Conservation (phyloP, 2,329 filamentous ascomycete genomes). For the Aspergillus costaricaensis region DNA sequence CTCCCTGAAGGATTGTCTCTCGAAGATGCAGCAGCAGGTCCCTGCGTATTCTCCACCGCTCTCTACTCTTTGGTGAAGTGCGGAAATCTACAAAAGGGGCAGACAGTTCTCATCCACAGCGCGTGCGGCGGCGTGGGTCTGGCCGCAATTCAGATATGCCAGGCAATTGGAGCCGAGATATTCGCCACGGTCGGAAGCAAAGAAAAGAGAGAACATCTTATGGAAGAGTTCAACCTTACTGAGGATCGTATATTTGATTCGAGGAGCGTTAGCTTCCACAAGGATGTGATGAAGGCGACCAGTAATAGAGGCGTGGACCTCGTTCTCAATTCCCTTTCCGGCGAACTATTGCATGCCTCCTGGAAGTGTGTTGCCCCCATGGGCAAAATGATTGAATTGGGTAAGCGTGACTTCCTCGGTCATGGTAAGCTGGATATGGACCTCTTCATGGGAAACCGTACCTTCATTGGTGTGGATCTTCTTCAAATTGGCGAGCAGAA, state of each 20-base stretch:
- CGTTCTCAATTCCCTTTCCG: slow-evolving; percentile 11
- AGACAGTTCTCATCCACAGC: slow-evolving; percentile 22
- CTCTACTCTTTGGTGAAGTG: slow-evolving; percentile 26
- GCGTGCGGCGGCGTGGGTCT: slow-evolving; percentile 7
- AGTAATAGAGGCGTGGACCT: slow-evolving; percentile 24
- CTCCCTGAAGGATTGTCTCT: slow-evolving; percentile 20
- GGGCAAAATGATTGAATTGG: slow-evolving; percentile 25
- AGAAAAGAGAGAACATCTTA: slow-evolving; percentile 24
- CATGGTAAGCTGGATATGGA: slow-evolving; percentile 16
- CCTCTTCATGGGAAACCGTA: slow-evolving; percentile 16
- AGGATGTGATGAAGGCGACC: slow-evolving; percentile 24
- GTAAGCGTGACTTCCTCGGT: slow-evolving; percentile 19
- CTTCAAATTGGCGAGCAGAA: slow-evolving; percentile 13
- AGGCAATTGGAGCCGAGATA: slow-evolving; percentile 9
- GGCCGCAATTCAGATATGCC: slow-evolving; percentile 13
- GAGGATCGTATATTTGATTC: slow-evolving; percentile 28
- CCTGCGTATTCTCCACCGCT: slow-evolving; percentile 20
- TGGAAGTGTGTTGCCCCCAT: slow-evolving; percentile 23
- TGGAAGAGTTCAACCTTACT: slow-evolving; percentile 20
- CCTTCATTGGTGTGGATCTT: slow-evolving; percentile 26
- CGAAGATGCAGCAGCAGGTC: slow-evolving; percentile 7
- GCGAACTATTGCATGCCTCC: slow-evolving; percentile 7
- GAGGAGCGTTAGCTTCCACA: slow-evolving; percentile 24
- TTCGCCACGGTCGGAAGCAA: slow-evolving; percentile 25
- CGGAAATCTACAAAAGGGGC: slow-evolving; percentile 24